Base-by-base conservation (phyloP, 768 basidiomycete genomes). In the Arthromyces matolae region DNA sequence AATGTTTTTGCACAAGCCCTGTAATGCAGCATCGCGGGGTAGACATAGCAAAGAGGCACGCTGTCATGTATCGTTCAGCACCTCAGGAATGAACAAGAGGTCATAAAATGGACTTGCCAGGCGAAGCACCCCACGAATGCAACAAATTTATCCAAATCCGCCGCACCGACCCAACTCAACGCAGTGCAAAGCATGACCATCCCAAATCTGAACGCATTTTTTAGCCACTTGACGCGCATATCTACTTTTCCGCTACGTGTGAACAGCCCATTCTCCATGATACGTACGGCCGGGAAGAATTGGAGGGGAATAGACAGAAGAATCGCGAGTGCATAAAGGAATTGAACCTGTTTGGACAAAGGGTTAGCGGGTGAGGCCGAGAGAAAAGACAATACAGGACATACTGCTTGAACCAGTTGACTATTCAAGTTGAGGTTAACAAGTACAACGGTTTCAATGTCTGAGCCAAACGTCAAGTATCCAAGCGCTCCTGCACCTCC, bases 271-370 rank as follows among this genome's bases (percentile, higher is more conserved):
- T 97, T 95, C 75, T 99, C 96, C 69, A 97, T 81, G 60, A 99
- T 98, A 44, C 96, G 83, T 38, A 95, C 84, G 3, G 95, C 96
- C 0, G 96, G 96, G 90, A 98, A 97, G 47, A 97, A 84, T 66
- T 98, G 94, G 1, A 98, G 80, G 1, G 95, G 93, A 7, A 89
- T 86, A 12, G 93, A 96, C 34, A 93, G 79, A 53, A 91, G 70
- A 67, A 98, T 98, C 10, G 94, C 96, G 28, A 93, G 68, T n/a
- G 91, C 86, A 69, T 96, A 93, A 24, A 93, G 63, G 64, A 91
- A 84, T 71, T 91, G 89, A 8, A 88, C 82, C 83, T 86, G 43
- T 4, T 33, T 27, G 10, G 29, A 25, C 33, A 29, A 3, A 42
- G 27, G 10, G 18, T 40, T 29, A 22, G 8, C 19, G 14, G 51